A percentile compares a stretch with the other conserved stretches of the same genome.
Conservation (phyloP, 306 rosid genomes). For the Astragalus membranaceus region DNA sequence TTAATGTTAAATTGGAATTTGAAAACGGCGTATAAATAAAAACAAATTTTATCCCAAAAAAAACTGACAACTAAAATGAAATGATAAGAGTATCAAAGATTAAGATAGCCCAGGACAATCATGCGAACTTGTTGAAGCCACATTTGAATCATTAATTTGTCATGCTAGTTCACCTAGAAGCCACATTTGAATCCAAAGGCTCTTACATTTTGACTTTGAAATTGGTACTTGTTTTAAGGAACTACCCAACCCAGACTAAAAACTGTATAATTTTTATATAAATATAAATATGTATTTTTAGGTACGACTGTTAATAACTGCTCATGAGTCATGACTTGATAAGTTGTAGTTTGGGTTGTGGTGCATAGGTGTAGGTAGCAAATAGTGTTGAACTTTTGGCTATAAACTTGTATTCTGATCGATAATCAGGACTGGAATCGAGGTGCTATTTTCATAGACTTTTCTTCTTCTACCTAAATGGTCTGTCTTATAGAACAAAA, state of each 20-base stretch:
- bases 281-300: neutral
- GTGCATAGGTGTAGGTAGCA: neutral
- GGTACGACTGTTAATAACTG: neutral
- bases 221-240: neutral
- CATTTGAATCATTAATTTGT: too few species aligned
- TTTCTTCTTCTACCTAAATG: neutral
- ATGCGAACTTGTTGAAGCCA: too few species aligned
- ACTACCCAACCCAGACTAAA: neutral
- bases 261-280: neutral
- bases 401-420: constrained; percentile 20
- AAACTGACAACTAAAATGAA: too few species aligned
- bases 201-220: constrained; percentile 31
- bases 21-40: too few species aligned
- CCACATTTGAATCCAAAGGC: neutral
- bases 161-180: too few species aligned
- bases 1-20: too few species aligned
- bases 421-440: constrained; percentile 6
- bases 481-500: constrained; percentile 9
- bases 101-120: too few species aligned
- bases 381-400: neutral
- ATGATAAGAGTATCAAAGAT: too few species aligned
- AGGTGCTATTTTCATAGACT: constrained; percentile 13
- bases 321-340: neutral
- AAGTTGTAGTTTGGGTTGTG: neutral
- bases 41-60: too few species aligned